These are phyloP conservation scores for Tulasnella sp. DNA, from an alignment of 768 basidiomycete species.

Conservation along the genomic window DNA sequence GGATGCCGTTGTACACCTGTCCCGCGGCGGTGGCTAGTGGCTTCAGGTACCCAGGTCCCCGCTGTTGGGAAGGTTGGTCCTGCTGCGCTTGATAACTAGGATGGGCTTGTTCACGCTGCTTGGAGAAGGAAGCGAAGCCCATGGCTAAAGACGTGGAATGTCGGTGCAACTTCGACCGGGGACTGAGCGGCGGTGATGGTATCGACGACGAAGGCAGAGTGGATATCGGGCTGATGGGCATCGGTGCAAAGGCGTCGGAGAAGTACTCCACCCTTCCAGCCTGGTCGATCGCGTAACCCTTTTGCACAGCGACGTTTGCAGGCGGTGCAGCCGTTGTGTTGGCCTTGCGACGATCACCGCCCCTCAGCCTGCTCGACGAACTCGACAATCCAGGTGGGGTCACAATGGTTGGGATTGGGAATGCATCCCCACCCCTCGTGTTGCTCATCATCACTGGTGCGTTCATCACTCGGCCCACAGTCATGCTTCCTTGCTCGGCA, in stretches of 20 bases:
- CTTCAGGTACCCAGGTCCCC: conserved; percentile 1
- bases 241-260: conserved; percentile 12
- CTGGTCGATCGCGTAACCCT: background rate
- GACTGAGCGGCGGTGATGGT: background rate
- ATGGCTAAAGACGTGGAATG: conserved; percentile 12
- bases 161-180: conserved; percentile 6
- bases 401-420: background rate
- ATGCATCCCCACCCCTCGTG: conserved; percentile 9
- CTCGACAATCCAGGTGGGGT: background rate
- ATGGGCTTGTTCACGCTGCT: background rate
- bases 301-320: background rate
- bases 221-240: background rate
- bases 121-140: conserved; percentile 9
- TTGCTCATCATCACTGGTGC: background rate
- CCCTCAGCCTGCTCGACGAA: background rate
- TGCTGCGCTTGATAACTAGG: background rate
- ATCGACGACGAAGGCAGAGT: background rate
- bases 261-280: conserved; percentile 11
- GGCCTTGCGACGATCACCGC: conserved; percentile 9
- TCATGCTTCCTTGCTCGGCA: conserved; percentile 1
- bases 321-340: background rate
- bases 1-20: conserved; percentile 8
- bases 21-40: background rate
- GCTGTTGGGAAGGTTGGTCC: background rate
- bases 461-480: conserved; percentile 2